Percentiles rank a stretch among this genome's conserved stretches.
Conservation (phyloP, 1,139 yeast genomes). For the Geotrichum candidum region DNA sequence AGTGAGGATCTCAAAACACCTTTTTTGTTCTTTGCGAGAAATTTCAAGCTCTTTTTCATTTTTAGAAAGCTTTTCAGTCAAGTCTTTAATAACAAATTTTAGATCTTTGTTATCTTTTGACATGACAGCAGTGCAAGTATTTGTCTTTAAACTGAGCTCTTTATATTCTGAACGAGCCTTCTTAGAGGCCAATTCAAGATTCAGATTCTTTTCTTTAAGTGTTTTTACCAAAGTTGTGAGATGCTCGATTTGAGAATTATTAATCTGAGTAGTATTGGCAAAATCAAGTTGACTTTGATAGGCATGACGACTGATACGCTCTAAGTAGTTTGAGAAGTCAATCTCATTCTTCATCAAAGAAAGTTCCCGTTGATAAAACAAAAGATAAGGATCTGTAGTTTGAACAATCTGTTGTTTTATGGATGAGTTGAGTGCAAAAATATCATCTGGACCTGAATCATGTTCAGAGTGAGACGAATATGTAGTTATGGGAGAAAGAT, state of each 20-base stretch:
- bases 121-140: neutral
- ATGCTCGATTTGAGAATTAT: neutral
- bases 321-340: conserved; percentile 54
- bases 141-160: neutral
- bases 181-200: neutral
- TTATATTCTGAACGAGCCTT: neutral
- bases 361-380: conserved; percentile 53
- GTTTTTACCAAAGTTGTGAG: neutral
- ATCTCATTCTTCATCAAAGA: conserved; percentile 55
- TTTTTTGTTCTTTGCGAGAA: neutral
- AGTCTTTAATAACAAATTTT: neutral
- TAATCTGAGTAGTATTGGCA: neutral
- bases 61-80: neutral
- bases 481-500: neutral
- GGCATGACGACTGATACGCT: conserved; percentile 39
- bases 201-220: neutral
- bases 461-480: neutral
- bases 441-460: neutral
- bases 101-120: neutral
- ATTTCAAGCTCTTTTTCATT: neutral
- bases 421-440: neutral
- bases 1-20: neutral
- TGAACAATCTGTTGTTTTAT: conserved; percentile 9
- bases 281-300: neutral
- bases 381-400: conserved; percentile 25